These are phyloP conservation scores for Dipodascus geniculatus DNA, from an alignment of 805 yeast genomes.

Conservation along the genomic window DNA sequence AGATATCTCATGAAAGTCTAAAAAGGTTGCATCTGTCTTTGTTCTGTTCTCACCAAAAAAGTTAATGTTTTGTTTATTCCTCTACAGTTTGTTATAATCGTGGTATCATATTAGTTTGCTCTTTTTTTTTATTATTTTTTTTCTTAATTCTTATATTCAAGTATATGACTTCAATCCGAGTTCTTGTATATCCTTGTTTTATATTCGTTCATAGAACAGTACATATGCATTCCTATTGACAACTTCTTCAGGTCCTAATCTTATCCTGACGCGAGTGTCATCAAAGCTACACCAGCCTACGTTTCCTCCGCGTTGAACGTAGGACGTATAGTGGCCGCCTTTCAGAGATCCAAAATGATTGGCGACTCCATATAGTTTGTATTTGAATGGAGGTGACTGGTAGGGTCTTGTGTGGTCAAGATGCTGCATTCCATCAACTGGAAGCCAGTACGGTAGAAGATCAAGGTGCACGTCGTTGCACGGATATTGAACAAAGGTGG, in stretches of 20 bases:
- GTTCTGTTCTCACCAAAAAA: background rate
- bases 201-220: constrained; percentile 40
- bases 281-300: constrained; percentile 74
- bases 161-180: too few species aligned
- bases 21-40: constrained; percentile 1
- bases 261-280: constrained; percentile 55
- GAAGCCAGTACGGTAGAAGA: constrained; percentile 65
- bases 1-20: background rate
- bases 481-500: constrained; percentile 60
- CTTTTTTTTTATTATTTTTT: background rate
- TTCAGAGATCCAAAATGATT: constrained; percentile 73
- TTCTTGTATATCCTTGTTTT: too few species aligned
- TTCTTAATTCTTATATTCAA: background rate
- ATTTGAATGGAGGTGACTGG: constrained; percentile 55
- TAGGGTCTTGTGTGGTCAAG: constrained; percentile 40
- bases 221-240: constrained; percentile 73
- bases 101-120: background rate
- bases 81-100: background rate
- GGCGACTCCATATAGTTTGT: constrained; percentile 68
- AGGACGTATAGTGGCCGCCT: constrained; percentile 85
- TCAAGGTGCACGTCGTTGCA: constrained; percentile 35
- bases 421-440: constrained; percentile 31
- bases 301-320: constrained; percentile 44
- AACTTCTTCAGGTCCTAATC: constrained; percentile 34
- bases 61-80: constrained; percentile 1